phyloP scores from a whole-genome alignment of 805 yeast species.

The Saccharomycodes ludwigii region DNA sequence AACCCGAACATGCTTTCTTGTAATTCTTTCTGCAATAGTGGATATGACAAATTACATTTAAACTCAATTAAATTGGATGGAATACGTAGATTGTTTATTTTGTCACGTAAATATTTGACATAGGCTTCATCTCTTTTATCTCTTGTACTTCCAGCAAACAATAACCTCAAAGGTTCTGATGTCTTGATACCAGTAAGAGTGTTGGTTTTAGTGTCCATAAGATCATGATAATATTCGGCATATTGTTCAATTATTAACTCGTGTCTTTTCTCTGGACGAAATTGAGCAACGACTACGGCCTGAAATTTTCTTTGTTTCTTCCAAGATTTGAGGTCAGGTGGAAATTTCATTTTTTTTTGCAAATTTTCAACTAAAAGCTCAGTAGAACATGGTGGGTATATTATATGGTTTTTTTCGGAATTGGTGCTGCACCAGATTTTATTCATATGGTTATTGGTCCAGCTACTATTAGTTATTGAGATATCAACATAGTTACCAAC shows the following conservation, averaged over 20 bases:
- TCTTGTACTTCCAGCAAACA: constrained; percentile 79
- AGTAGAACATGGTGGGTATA: constrained; percentile 88
- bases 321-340: too few species aligned
- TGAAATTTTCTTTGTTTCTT: constrained; percentile 24
- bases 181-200: not conserved
- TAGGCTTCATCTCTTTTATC: constrained; percentile 49
- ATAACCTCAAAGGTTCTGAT: constrained; percentile 37
- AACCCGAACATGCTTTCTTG: constrained; percentile 57
- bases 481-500: constrained; percentile 57
- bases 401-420: constrained; percentile 28
- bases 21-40: constrained; percentile 42
- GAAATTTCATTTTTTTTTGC: constrained; percentile 12
- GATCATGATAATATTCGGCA: constrained; percentile 43
- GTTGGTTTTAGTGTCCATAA: constrained; percentile 16
- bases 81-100: constrained; percentile 32
- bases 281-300: constrained; percentile 60
- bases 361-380: constrained; percentile 30
- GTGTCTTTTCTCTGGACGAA: constrained; percentile 92
- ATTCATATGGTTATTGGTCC: constrained; percentile 76
- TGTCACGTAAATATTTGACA: constrained; percentile 33
- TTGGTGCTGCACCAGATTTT: constrained; percentile 46
- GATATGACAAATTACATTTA: constrained; percentile 63
- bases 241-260: constrained; percentile 53
- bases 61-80: constrained; percentile 34
- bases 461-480: constrained; percentile 71